A percentile compares a stretch with the other conserved stretches of the same genome.
Conservation (phyloP, 768 basidiomycete species). For the Dentipellis fragilis region DNA sequence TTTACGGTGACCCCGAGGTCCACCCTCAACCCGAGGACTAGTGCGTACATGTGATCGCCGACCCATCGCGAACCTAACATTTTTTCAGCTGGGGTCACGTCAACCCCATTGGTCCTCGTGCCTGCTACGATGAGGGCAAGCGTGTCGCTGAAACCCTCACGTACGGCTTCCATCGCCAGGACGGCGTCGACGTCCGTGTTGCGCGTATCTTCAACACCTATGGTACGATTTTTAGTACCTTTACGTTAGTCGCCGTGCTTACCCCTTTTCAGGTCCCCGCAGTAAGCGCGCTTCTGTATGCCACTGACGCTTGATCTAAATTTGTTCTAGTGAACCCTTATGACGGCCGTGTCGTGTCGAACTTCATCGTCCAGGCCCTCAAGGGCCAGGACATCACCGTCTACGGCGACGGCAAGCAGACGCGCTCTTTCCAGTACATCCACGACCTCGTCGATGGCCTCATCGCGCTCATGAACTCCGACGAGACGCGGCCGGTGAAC, state of each 20-base stretch:
- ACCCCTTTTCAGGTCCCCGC: constrained; percentile 36
- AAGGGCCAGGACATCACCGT: constrained; percentile 96
- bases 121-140: constrained; percentile 99
- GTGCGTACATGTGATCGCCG: constrained; percentile 33
- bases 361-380: constrained; percentile 97
- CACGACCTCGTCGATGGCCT: constrained; percentile 95
- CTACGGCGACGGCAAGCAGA: constrained; percentile 89
- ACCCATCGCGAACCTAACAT: not conserved
- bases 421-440: constrained; percentile 95
- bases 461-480: constrained; percentile 90
- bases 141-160: constrained; percentile 97
- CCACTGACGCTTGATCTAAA: constrained; percentile 4
- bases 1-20: constrained; percentile 97
- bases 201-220: constrained; percentile 99
- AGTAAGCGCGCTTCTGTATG: constrained; percentile 33
- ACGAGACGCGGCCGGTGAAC: constrained; percentile 91
- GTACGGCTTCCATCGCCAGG: constrained; percentile 91
- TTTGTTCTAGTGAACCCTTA: constrained; percentile 72
- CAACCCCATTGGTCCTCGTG: constrained; percentile 95
- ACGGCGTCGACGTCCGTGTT: constrained; percentile 91
- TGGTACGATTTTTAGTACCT: constrained; percentile 28
- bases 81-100: constrained; percentile 85
- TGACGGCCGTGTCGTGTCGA: constrained; percentile 97
- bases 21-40: constrained; percentile 96
- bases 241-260: not conserved